Evolutionary conservation across 2,329 filamentous ascomycete genomes (phyloP), one percentile per base, ranked within the genome.

Genomic region (Raffaelea ambrosiae): DNA sequence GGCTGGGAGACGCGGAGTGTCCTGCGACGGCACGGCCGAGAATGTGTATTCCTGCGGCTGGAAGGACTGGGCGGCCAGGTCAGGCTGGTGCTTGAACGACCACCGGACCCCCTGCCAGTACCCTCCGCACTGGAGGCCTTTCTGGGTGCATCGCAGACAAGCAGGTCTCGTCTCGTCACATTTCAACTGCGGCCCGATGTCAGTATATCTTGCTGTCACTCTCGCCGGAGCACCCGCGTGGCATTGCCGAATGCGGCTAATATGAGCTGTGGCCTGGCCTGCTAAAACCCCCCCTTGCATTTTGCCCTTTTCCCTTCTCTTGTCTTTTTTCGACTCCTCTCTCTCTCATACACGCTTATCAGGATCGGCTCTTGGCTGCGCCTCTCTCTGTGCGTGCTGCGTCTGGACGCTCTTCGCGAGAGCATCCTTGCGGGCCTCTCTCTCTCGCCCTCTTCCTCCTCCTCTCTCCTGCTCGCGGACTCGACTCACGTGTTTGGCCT

Each of bases 21-120:
- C n/a, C n/a, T n/a, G n/a, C n/a, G n/a, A n/a, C n/a, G 26, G 26
- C 26, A 13, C 26, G 26, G 26, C 26, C 7, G 26, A 29, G 13
- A 29, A 29, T 7, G 26, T 29, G 26, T 20, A 46, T 14, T 46
- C 22, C 13, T 40, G 47, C 5, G 21, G 5, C n/a, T 35, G 39
- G 18, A 36, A 45, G 8, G 47, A 7, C 7, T 35, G 31, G 16
- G 43, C 18, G 5, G 43, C 29, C 18, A 49, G 43, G n/a, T 49
- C 44, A 13, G 47, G 47, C 55, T 67, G 64, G 46, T 68, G 63
- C 35, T 67, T 68, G 50, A 64, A 66, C 0, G 66, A 67, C 66
- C 66, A 68, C 26, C 62, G 62, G 38, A 67, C 59, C 19, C 61
- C 59, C 16, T 59, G 55, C 20, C 51, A 53, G 43, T 60, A 61